Evolutionary conservation across 306 rosid species (phyloP).

Genomic region (Lathyrus oleraceus): DNA sequence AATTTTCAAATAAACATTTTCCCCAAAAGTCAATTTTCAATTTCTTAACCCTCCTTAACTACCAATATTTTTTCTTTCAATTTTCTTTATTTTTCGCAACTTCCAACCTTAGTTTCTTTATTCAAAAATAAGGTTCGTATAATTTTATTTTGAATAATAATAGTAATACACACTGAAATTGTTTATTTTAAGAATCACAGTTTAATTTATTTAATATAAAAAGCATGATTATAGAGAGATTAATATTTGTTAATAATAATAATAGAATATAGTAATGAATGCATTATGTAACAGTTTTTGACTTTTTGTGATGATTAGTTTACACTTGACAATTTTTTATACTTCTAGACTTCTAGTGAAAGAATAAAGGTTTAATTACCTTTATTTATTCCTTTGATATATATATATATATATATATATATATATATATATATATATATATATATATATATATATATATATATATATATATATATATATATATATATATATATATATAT

Average conservation of each 20-base stretch:
- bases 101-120: not conserved
- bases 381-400: too few species aligned
- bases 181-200: not conserved
- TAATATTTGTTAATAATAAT: too few species aligned
- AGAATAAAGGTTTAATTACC: too few species aligned
- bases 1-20: not conserved
- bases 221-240: too few species aligned
- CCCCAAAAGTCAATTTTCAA: not conserved
- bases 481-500: too few species aligned
- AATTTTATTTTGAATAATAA: not conserved
- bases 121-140: not conserved
- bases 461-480: too few species aligned
- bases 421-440: too few species aligned
- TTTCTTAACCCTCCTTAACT: not conserved
- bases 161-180: not conserved
- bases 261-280: not conserved
- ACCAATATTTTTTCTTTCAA: not conserved
- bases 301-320: constrained; percentile 29
- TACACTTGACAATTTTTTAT: not conserved
- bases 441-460: too few species aligned
- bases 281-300: constrained; percentile 6
- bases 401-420: too few species aligned
- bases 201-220: not conserved
- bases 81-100: not conserved
- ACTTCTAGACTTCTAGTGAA: too few species aligned